Base-by-base conservation (phyloP, 2,329 filamentous ascomycete species). In the Colletotrichum paranaense region DNA sequence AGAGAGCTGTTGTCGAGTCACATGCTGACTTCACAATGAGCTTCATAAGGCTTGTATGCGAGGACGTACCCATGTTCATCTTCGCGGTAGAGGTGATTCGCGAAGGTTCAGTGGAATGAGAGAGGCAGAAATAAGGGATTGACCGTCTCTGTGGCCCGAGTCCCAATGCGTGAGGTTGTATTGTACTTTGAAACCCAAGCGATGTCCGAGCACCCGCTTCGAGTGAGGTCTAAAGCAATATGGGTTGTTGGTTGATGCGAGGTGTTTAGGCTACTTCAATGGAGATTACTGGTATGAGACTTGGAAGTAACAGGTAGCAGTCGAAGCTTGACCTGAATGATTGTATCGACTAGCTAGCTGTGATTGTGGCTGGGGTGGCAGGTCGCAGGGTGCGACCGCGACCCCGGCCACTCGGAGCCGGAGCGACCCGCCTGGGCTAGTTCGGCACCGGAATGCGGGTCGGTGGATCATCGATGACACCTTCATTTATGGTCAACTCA, bases 381-480 rank as follows among this genome's bases (percentile, higher is more conserved):
- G 28, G 22, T 11, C 19, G 38, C 58, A 60, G n/a, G 11, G 30
- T 22, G 28, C 42, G 52, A 42, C 42, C 30, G 14, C 24, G 24
- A 63, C 46, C 38, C 59, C 42, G 59, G 58, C 24, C 28, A 2
- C 53, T 72, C 58, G 65, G 58, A 72, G 70, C 68, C 68, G 57
- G 63, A 26, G 28, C 42, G 56, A 67, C 63, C 52, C 63, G 42
- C 32, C 16, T 62, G n/a, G 62, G 56, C 62, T 67, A 62, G 46
- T 32, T 71, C 63, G 63, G 63, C 42, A 62, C 49, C 67, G 49
- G 70, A 65, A 62, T 71, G 67, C 38, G 49, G 71, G 67, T 70
- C 67, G 22, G 67, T 66, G 67, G 67, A 58, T 35, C 55, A 73
- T 73, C 70, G 42, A 73, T 73, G 71, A 73, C 67, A 73, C 67